Evolutionary conservation across 2,329 filamentous ascomycete genomes (phyloP), one percentile per base, ranked within the genome.

Genomic region (Colletotrichum phormii): DNA sequence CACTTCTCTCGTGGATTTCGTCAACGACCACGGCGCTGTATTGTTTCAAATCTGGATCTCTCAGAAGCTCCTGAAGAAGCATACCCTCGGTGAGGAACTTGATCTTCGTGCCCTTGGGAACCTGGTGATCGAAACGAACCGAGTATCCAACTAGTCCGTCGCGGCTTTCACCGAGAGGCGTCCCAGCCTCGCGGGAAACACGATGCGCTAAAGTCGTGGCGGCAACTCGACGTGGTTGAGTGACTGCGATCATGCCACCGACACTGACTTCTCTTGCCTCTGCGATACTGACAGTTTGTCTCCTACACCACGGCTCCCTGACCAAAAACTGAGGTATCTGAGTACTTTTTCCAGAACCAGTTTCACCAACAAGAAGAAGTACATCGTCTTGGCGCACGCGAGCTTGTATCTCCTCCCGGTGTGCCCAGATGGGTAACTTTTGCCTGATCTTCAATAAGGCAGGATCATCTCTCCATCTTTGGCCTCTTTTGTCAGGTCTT

Each of bases 1-100:
- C 90, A 76, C 95, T 97, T 77, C 97, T 89, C 84, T 99, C 97
- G 84, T 99, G 97, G 13, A 99, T 97, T 82, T 99, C 97, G 82
- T 99, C 97, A 8, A 99, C 94, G 22, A 99, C 89, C 0, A 99
- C 88, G 4, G 93, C 95, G 78, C 95, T 97, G 80, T 99, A 99
- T 79, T 94, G 91, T 37, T 89, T 90, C 78, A 99, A 87, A 78
- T 92, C 88, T 1, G 94, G 94, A 81, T 99, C 97, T 65, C 93
- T 89, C 72, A 99, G 83, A 82, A 99, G 92, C 82, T 99, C 97
- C 81, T 98, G 95, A 15, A 99, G 87, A 64, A 99, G 86, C 92
- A 98, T 98, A 78, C 97, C 97, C 82, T 99, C 97, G 0, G 97
- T 99, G 75, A 99, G 85, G 78, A 95, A 99, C 80, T 98, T 98